Evolutionary conservation across 1,284 basidiomycete genomes (phyloP), one percentile per base, ranked within the genome.

Genomic region (Inonotus hispidus): DNA sequence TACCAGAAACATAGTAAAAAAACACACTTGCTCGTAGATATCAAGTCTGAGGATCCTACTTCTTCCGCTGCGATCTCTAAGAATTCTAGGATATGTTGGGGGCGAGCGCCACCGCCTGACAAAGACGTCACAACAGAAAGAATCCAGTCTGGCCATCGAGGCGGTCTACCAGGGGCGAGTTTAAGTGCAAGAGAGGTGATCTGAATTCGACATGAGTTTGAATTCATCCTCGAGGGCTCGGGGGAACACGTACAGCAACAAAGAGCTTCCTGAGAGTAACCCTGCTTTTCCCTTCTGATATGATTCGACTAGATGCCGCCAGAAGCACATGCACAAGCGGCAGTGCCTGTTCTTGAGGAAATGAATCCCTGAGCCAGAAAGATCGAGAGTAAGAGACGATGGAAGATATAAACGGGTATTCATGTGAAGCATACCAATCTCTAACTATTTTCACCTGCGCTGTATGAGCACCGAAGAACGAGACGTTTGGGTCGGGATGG

Each of bases 401-500:
- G 19, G 5, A 23, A 25, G 4, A 49, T 29, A 7, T 25, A 5
- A 25, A 25, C 2, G 46, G 16, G 64, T 49, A 58, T n/a, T n/a
- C n/a, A n/a, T n/a, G n/a, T 14, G 35, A n/a, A 56, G 72, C 85
- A 66, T 68, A 93, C 92, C 92, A 93, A 70, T 95, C 93, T 65
- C 93, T 78, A 19, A 89, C 85, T 67, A 95, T 92, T 81, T 95
- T 95, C 63, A 94, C 90, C 70, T 94, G 91, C 1, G 89, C 84
- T 0, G 92, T 95, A 70, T 95, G 92, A 3, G 93, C 93, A 3
- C 92, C 92, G 70, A 93, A 95, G 79, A 95, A 95, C 69, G 93
- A 88, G 7, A 95, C 91, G 68, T 92, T 92, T 53, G 81, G 78
- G 71, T 94, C 88, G 65, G 78, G 73, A 68, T 88, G 78, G 19